These are phyloP conservation scores for Chlamydomonas applanata DNA, from an alignment of 139 green algal species.

Conservation along the genomic window DNA sequence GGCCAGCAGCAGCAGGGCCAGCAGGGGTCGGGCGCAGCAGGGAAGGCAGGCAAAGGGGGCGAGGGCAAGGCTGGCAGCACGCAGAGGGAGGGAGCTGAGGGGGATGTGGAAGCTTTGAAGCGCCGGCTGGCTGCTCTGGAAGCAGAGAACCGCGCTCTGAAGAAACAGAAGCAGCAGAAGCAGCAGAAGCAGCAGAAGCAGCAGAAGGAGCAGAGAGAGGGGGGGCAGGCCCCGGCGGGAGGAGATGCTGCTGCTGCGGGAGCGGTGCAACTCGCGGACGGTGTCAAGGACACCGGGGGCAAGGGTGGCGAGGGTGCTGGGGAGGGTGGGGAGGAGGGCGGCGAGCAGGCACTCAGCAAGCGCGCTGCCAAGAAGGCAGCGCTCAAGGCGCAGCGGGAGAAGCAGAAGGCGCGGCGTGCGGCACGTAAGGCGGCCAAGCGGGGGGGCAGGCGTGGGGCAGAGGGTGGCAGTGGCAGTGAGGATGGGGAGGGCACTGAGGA, in stretches of 20 bases:
- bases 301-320: background rate
- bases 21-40: no score
- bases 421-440: background rate
- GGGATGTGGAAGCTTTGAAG: constrained; percentile 32
- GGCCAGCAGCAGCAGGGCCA: no score
- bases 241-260: no score
- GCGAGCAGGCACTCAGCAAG: no score
- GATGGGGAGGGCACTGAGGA: constrained; percentile 6
- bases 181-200: constrained; percentile 6
- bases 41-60: no score
- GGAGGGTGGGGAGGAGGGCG: no score
- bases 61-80: no score
- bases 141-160: constrained; percentile 35
- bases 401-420: constrained; percentile 26
- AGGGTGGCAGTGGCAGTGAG: constrained; percentile 1
- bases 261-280: no score
- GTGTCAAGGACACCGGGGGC: background rate
- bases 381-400: constrained; percentile 21
- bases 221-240: no score
- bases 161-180: constrained; percentile 10
- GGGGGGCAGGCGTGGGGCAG: background rate
- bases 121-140: constrained; percentile 30
- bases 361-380: no score
- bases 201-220: background rate
- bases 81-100: no score